Evolutionary conservation across 176 grass and related monocot species (phyloP), one percentile per base, ranked within the genome.

Genomic region (Oryza officinalis): DNA sequence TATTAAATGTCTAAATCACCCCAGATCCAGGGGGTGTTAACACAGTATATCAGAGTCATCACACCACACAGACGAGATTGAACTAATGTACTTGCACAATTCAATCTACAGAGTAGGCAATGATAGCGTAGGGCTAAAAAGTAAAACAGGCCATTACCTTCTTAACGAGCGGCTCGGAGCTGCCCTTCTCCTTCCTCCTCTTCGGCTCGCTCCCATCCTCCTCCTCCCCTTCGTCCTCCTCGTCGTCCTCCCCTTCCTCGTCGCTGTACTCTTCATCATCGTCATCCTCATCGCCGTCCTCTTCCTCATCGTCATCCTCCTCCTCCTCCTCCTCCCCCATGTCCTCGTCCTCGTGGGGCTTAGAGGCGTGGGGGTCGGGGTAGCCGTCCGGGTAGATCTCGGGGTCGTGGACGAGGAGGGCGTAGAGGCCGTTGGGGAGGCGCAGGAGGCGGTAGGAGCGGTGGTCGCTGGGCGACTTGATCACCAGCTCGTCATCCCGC

Each of bases 351-450:
- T 85, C 79, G 14, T 61, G 22, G 2, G 71, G 76, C 74, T 85
- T 72, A 61, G 65, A 14, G 49, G n/a, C 27, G 4, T 31, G 49
- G 41, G 80, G 65, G 32, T 60, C 35, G 27, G 71, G 52, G 67
- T 86, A 28, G 22, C 88, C 83, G 73, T 94, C 91, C 18, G 89
- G 82, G 83, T 93, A 95, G 79, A 98, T 95, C 87, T 98, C 91
- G 44, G 91, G 93, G 69, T 98, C 96, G 73, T 95, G 96, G 26
- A 95, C 81, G 66, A 98, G 85, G 38, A 98, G 71, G 44, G 92
- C 91, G 74, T 41, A 80, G 26, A 98, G 92, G 71, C 91, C 91
- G 70, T 98, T 98, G 46, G 80, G 40, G 75, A 98, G 88, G 84
- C 74, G 91, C n/a, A 98, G 73, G 72, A 90, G 85, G 80, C 91